These are phyloP conservation scores for Picea abies DNA, from an alignment of 83 land plant genomes.

Conservation along the genomic window DNA sequence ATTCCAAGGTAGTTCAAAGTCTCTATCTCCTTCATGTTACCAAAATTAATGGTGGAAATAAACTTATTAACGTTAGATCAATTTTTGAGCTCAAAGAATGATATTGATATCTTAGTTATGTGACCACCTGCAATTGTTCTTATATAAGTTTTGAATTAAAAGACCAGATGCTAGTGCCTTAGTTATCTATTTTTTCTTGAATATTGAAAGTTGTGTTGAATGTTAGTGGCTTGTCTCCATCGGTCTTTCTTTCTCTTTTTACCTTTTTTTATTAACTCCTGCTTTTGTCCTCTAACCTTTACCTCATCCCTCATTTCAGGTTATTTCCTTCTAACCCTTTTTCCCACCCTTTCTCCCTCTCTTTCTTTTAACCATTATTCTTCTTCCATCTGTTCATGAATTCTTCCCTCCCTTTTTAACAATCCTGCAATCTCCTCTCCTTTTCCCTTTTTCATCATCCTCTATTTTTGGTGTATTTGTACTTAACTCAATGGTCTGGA, in stretches of 20 bases:
- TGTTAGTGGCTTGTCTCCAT: background rate
- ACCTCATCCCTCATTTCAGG: background rate
- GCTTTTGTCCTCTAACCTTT: background rate
- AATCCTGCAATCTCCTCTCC: background rate
- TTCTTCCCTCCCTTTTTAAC: background rate
- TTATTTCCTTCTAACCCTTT: background rate
- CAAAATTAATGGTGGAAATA: background rate
- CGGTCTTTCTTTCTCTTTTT: background rate
- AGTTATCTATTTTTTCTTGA: no score
- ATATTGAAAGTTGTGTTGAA: no score
- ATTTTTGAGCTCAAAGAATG: background rate
- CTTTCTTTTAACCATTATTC: background rate
- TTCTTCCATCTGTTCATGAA: no score
- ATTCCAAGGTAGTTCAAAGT: slow-evolving; percentile 52
- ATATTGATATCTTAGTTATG: background rate
- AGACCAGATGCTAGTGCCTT: no score
- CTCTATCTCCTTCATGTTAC: background rate
- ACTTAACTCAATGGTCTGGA: no score
- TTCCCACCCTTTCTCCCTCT: background rate
- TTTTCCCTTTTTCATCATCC: background rate
- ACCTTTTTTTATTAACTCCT: background rate
- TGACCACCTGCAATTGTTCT: background rate
- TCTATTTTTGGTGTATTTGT: background rate
- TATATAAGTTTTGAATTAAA: no score
- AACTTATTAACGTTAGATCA: background rate